Percentiles rank a stretch among this genome's conserved stretches.
Evolutionary conservation across 1,284 basidiomycete species (phyloP).

Genomic region (Ganoderma boninense): DNA sequence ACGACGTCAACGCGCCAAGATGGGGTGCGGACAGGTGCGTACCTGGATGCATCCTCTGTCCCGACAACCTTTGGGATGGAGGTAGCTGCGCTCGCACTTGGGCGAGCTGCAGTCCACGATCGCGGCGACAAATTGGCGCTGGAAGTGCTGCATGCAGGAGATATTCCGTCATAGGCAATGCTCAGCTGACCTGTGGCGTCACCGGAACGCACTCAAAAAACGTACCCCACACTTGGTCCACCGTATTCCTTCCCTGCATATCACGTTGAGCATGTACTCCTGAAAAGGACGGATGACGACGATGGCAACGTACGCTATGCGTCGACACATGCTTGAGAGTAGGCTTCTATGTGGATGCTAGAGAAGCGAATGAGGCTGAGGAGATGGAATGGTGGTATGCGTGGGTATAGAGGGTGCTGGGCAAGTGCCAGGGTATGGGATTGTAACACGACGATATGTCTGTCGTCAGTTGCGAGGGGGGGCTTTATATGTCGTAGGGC

Average conservation of each 20-base stretch:
- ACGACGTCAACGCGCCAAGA: slow-evolving; percentile 7
- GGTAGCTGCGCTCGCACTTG: slow-evolving; percentile 68
- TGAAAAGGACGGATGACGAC: slow-evolving; percentile 9
- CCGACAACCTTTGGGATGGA: slow-evolving; percentile 63
- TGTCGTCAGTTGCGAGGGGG: not conserved
- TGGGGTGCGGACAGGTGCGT: slow-evolving; percentile 17
- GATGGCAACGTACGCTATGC: slow-evolving; percentile 45
- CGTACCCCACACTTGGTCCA: slow-evolving; percentile 73
- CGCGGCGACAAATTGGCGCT: slow-evolving; percentile 71
- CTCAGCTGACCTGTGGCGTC: slow-evolving; percentile 32
- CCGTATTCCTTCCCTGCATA: slow-evolving; percentile 70
- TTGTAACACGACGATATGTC: not conserved
- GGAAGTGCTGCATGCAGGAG: slow-evolving; percentile 66
- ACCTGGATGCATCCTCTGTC: slow-evolving; percentile 61
- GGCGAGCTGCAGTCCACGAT: slow-evolving; percentile 72
- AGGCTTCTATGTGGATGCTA: slow-evolving; percentile 2
- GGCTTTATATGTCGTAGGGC: slow-evolving; percentile 15
- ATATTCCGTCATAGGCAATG: slow-evolving; percentile 7
- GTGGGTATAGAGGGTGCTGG: slow-evolving; percentile 14
- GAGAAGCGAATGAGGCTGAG: slow-evolving; percentile 1
- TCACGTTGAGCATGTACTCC: slow-evolving; percentile 17
- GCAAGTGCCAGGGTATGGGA: slow-evolving; percentile 5
- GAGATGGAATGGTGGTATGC: slow-evolving; percentile 10
- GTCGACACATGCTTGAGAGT: slow-evolving; percentile 43
- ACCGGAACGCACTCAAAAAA: slow-evolving; percentile 18